These are phyloP conservation scores for carrot (Daucus carota) DNA, from an alignment of 129 eudicot genomes.

Conservation along the genomic window DNA sequence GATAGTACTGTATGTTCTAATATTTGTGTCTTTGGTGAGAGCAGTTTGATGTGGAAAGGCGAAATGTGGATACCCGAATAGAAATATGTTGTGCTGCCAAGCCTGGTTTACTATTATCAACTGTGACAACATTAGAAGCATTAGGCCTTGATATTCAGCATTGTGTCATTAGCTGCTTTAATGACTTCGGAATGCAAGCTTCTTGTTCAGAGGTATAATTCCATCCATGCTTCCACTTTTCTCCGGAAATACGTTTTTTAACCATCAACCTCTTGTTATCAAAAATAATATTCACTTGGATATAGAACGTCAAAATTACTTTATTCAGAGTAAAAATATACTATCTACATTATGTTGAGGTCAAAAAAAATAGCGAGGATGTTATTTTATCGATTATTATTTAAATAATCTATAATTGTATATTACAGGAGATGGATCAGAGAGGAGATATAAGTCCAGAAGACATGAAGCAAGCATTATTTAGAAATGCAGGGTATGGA, in stretches of 20 bases:
- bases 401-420: too few relatives aligned
- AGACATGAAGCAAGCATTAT: conserved; percentile 77
- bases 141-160: conserved; percentile 72
- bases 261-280: neutral
- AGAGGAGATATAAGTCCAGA: conserved; percentile 33
- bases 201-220: conserved; percentile 62
- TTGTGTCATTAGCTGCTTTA: conserved; percentile 84
- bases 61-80: conserved; percentile 43
- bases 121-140: conserved; percentile 63
- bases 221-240: neutral
- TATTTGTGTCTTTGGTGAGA: neutral
- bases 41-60: conserved; percentile 85
- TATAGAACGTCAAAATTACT: too few relatives aligned
- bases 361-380: too few relatives aligned
- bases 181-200: conserved; percentile 70
- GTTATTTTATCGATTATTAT: too few relatives aligned
- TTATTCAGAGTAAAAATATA: too few relatives aligned
- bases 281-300: too few relatives aligned
- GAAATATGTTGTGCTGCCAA: conserved; percentile 60
- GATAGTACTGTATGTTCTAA: neutral
- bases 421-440: conserved; percentile 44
- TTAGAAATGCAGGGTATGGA: conserved; percentile 81
- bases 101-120: conserved; percentile 67
- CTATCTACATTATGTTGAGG: too few relatives aligned
- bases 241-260: too few relatives aligned